Base-by-base conservation (phyloP, 345 rosid species). In the Trapa bicornis region DNA sequence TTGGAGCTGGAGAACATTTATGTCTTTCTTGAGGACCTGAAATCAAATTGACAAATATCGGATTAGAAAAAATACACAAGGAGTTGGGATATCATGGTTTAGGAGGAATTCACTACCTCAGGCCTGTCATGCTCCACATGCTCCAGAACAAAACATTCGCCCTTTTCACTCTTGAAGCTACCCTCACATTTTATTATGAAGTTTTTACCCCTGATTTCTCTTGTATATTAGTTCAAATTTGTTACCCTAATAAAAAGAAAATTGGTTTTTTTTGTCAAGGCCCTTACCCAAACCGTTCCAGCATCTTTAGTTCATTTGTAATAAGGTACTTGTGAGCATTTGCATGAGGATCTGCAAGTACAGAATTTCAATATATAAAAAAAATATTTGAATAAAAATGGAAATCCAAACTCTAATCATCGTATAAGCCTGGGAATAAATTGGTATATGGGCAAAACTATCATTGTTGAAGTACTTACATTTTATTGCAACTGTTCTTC, bases 71-170 rank as follows among this genome's bases (percentile, higher is more conserved):
- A 50, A 48, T 17, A 41, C 43, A 41, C 43, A 47, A 43, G 41
- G 73, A 29, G 29, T 22, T 32, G 32, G 6, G 45, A 62, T 61
- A 37, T 4, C 32, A 36, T 17, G 39, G 36, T 60, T 33, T 1
- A 3, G 8, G 65, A 22, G 64, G 66, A 37, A 37, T 37, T 42
- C 61, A 36, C 71, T 81, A 79, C 89, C 90, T 94, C 99, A 9
- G 97, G 97, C 74, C 96, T 89, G 68, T 94, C 97, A 85, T 94
- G 96, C 60, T 87, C 82, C 68, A 89, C 90, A 73, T 89, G 89
- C 85, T 89, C 89, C 71, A 94, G 82, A 68, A 94, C 88, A 73
- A 94, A 86, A 82, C 97, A 91, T 66, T 84, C 96, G 5, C 86
- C 83, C 73, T 77, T 75, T 66, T 74, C 89, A 74, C 79, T 83